Percentiles rank a stretch among this genome's conserved stretches.
Evolutionary conservation across 2,329 filamentous ascomycete genomes (phyloP).

Genomic region (Neoarthrinium moseri): DNA sequence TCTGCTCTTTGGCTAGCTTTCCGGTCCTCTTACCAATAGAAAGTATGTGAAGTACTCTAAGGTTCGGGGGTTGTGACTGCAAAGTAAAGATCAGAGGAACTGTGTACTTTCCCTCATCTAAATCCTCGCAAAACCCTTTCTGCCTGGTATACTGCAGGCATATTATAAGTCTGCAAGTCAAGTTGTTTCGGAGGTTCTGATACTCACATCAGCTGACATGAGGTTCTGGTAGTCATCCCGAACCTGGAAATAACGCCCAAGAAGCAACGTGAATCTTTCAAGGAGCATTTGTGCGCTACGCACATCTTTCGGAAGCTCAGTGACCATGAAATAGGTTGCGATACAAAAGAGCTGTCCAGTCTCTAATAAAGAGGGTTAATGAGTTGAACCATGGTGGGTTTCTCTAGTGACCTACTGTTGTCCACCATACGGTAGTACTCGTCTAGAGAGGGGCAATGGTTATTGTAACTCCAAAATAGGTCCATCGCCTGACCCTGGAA

Average conservation of each 20-base stretch:
- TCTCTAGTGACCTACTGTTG: constrained; percentile 4
- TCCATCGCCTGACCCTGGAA: constrained; percentile 5
- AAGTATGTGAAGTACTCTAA: neutral
- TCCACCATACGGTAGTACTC: constrained; percentile 6
- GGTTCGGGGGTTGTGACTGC: neutral
- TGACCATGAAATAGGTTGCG: constrained; percentile 11
- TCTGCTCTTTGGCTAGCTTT: neutral
- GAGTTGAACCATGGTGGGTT: neutral
- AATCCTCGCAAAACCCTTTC: constrained; percentile 40
- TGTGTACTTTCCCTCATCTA: constrained; percentile 41
- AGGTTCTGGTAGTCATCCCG: constrained; percentile 33
- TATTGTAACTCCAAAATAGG: constrained; percentile 3
- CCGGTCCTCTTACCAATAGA: neutral
- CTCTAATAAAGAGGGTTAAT: constrained; percentile 13
- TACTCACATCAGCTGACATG: constrained; percentile 15
- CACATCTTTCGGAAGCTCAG: neutral
- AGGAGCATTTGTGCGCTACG: constrained; percentile 4
- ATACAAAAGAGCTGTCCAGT: constrained; percentile 17
- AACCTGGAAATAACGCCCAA: constrained; percentile 31
- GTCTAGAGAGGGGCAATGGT: neutral
- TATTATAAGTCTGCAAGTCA: too few species aligned
- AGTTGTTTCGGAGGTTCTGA: too few species aligned
- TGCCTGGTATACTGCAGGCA: constrained; percentile 28
- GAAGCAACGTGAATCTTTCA: constrained; percentile 13
- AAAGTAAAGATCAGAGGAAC: constrained; percentile 26